Base-by-base conservation (phyloP, 352 stramenopile species). In the Saprolegnia diclina region DNA sequence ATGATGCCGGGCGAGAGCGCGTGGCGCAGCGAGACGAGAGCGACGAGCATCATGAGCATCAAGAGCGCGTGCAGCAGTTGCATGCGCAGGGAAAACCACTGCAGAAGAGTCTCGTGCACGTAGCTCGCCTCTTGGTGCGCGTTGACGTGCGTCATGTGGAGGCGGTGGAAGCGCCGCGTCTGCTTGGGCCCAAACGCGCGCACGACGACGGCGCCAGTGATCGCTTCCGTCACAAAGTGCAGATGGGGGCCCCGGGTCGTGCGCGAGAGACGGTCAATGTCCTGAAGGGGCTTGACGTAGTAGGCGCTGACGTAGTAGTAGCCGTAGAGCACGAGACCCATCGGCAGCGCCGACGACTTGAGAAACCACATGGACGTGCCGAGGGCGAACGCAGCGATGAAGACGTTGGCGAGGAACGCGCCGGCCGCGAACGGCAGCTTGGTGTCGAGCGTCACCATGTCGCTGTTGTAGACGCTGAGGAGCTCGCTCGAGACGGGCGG, bases 251-350 rank as follows among this genome's bases (percentile, higher is more conserved):
- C 29, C 11, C 81, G 52, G 89, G 56, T 50, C 4, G 32, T 62
- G 14, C 22, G 26, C 26, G 48, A 64, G 29, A 21, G 37, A 14
- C 72, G 52, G 26, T 65, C 69, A 6, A 45, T 70, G 38, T 96
- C 88, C 11, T 62, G 64, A 71, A 77, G 48, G 9, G 57, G 73
- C 42, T 55, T 63, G 44, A 89, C 71, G 71, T 85, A 91, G 62
- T 91, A 95, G 29, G 84, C 85, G 67, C 94, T 77, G 32, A 93
- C 77, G 10, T 71, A 76, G 45, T 83, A 76, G 73, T 97, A 97
- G n/a, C 24, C 24, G 19, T 48, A 48, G 5, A 64, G 40, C 24
- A 52, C 35, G 14, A 52, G 35, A 16, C 32, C 38, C 32, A 52
- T 64, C 13, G 42, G 42, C 1, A 48, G 42, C 11, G 42, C 42